These are phyloP conservation scores for Begonia loranthoides DNA, from an alignment of 306 rosid genomes.

Conservation along the genomic window DNA sequence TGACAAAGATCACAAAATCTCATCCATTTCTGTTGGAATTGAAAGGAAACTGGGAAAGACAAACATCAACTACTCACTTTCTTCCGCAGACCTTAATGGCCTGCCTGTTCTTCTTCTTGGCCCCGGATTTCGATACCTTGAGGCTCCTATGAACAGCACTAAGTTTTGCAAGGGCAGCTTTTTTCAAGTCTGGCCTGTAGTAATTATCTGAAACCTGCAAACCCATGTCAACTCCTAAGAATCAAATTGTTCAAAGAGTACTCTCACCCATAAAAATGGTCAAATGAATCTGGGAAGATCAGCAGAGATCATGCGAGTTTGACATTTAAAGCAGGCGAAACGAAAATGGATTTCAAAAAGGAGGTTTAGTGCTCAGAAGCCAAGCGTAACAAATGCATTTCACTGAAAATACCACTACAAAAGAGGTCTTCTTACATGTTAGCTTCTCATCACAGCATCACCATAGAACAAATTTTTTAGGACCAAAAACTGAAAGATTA, in stretches of 20 bases:
- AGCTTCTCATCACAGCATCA: conserved; percentile 35
- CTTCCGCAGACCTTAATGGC: conserved; percentile 23
- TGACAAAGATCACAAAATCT: too few relatives aligned
- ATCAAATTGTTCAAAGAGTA: too few relatives aligned
- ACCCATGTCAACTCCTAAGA: too few relatives aligned
- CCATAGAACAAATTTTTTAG: not conserved
- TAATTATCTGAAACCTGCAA: conserved; percentile 42
- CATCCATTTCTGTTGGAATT: too few relatives aligned
- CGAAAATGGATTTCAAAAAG: too few relatives aligned
- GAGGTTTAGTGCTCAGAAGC: conserved; percentile 47
- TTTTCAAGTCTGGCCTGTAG: conserved; percentile 68
- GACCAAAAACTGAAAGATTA: too few relatives aligned
- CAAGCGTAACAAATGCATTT: conserved; percentile 71
- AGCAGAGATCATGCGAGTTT: too few relatives aligned
- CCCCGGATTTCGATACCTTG: conserved; percentile 61
- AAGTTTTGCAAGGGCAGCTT: conserved; percentile 65
- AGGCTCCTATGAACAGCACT: conserved; percentile 66
- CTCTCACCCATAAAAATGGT: too few relatives aligned
- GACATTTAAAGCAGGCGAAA: too few relatives aligned
- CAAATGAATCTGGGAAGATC: too few relatives aligned
- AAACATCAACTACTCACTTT: conserved; percentile 18
- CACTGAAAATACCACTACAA: conserved; percentile 29
- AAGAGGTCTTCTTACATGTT: conserved; percentile 37
- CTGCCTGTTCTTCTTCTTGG: conserved; percentile 77
- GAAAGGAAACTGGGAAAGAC: not conserved